Conservation (phyloP, 768 basidiomycete species). For the Podaxis sp. region DNA sequence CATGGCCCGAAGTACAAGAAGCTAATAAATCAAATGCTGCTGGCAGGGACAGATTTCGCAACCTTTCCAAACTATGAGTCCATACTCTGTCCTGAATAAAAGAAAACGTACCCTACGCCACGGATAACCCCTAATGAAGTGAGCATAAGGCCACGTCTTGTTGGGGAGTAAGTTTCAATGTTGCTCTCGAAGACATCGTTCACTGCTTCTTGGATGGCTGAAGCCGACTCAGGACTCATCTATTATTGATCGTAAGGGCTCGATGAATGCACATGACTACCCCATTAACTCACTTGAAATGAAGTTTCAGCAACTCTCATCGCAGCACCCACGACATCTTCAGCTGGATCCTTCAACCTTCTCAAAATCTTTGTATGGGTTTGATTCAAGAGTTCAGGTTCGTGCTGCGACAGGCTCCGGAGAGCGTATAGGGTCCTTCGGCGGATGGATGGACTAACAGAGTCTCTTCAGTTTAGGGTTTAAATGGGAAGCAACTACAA, state of each 20-base stretch:
- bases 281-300: neutral
- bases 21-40: slow-evolving; percentile 5
- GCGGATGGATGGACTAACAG: slow-evolving; percentile 52
- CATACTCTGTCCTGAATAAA: neutral
- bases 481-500: slow-evolving; percentile 14
- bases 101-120: slow-evolving; percentile 1
- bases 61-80: neutral
- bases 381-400: slow-evolving; percentile 43
- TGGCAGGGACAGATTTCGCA: slow-evolving; percentile 5
- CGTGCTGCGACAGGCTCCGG: slow-evolving; percentile 45
- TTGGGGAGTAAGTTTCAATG: neutral
- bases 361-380: slow-evolving; percentile 36
- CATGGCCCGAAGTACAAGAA: neutral
- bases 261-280: neutral
- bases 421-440: slow-evolving; percentile 62
- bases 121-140: neutral
- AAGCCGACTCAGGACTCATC: neutral
- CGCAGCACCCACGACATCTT: slow-evolving; percentile 44
- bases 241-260: neutral
- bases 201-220: slow-evolving; percentile 2
- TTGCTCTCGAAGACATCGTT: slow-evolving; percentile 6
- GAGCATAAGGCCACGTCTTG: neutral
- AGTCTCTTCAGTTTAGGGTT: slow-evolving; percentile 16
- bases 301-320: slow-evolving; percentile 28
- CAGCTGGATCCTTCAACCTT: slow-evolving; percentile 43